Percentiles rank a stretch among this genome's conserved stretches.
Evolutionary conservation across 2,329 filamentous ascomycete species (phyloP).

Genomic region (Calonectria fujianensis): DNA sequence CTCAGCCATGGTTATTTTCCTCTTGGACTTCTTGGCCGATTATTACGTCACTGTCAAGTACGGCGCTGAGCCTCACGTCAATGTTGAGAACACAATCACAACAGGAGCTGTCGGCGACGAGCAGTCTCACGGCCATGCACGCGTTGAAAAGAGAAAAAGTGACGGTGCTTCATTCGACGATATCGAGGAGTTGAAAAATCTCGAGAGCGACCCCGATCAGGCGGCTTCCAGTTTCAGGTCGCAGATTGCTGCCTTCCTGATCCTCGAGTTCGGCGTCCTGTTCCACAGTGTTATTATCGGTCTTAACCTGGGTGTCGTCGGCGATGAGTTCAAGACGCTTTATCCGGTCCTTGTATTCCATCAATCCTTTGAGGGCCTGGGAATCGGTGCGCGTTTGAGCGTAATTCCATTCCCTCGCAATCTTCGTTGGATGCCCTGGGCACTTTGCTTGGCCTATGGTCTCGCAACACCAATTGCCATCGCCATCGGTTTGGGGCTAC

Average conservation of each 20-base stretch:
- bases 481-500: conserved; percentile 68
- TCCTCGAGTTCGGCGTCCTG: conserved; percentile 76
- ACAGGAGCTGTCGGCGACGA: background rate
- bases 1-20: background rate
- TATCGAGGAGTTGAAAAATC: conserved; percentile 15
- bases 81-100: background rate
- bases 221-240: conserved; percentile 15
- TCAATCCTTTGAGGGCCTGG: conserved; percentile 78
- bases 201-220: conserved; percentile 9
- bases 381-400: conserved; percentile 76
- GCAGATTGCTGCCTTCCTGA: conserved; percentile 67
- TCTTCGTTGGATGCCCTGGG: conserved; percentile 68
- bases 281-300: conserved; percentile 80
- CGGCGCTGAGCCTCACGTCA: background rate
- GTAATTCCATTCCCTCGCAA: conserved; percentile 63
- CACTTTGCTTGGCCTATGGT: conserved; percentile 68
- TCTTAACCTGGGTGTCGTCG: conserved; percentile 76
- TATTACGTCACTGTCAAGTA: background rate
- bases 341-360: conserved; percentile 79
- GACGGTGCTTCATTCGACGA: conserved; percentile 11
- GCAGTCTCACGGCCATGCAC: background rate
- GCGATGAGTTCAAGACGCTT: conserved; percentile 73
- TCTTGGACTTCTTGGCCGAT: conserved; percentile 3
- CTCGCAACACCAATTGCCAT: conserved; percentile 72
- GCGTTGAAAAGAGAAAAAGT: background rate